Evolutionary conservation across 2,329 filamentous ascomycete genomes (phyloP).

Genomic region (Fusarium tricinctum): DNA sequence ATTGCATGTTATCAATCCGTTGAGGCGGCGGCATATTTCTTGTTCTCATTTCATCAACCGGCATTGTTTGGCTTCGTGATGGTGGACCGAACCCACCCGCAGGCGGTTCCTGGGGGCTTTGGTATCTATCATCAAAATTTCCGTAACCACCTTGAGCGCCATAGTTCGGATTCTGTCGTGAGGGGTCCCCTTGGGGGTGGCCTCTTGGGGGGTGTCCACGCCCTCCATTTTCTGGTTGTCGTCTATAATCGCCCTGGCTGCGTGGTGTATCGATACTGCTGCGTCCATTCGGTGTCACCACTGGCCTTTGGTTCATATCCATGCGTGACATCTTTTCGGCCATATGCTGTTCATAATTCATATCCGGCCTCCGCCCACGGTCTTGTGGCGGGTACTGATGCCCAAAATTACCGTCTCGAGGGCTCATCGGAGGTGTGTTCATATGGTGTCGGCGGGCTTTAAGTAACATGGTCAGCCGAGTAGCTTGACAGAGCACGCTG

Average conservation of each 20-base stretch:
- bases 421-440: conserved; percentile 51
- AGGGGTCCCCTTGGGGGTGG: conserved; percentile 53
- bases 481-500: conserved; percentile 4
- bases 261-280: conserved; percentile 49
- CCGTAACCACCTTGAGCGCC: conserved; percentile 45
- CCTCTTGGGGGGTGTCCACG: conserved; percentile 52
- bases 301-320: conserved; percentile 52
- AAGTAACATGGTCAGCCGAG: conserved; percentile 31
- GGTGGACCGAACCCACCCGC: conserved; percentile 65
- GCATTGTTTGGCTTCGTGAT: conserved; percentile 73
- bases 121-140: conserved; percentile 50
- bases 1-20: conserved; percentile 62
- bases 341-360: conserved; percentile 52
- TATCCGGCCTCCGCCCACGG: conserved; percentile 41
- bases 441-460: conserved; percentile 52
- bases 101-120: conserved; percentile 50
- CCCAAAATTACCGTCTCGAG: conserved; percentile 48
- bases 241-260: conserved; percentile 48
- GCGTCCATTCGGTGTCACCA: conserved; percentile 42
- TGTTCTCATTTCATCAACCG: conserved; percentile 62
- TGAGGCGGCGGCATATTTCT: conserved; percentile 55
- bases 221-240: conserved; percentile 46
- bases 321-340: conserved; percentile 55
- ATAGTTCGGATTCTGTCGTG: conserved; percentile 48
- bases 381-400: conserved; percentile 43